Evolutionary conservation across 306 rosid genomes (phyloP).

Genomic region (Fragaria vesca): DNA sequence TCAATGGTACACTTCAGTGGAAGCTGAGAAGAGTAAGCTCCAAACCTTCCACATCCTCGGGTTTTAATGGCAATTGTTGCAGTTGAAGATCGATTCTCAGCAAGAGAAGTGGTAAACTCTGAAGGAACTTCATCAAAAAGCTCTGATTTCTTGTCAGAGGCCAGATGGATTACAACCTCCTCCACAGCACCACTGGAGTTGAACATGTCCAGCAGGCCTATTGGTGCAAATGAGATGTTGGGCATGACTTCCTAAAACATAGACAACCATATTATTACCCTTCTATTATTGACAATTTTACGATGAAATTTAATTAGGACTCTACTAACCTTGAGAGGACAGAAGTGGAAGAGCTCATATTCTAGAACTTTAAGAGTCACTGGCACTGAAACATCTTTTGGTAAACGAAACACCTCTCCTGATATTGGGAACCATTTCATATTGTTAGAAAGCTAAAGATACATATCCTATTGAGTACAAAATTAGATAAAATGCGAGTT

Average conservation of each 20-base stretch:
- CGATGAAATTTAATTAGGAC: not conserved
- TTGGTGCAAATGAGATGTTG: conserved; percentile 67
- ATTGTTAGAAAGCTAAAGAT: not conserved
- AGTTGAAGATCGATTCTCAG: conserved; percentile 38
- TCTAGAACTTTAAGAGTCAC: conserved; percentile 76
- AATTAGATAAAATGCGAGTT: not conserved
- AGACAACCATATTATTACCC: conserved; percentile 7
- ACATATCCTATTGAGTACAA: not conserved
- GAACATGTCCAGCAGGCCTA: conserved; percentile 85
- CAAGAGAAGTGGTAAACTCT: conserved; percentile 33
- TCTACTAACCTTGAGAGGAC: conserved; percentile 62
- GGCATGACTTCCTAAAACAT: conserved; percentile 53
- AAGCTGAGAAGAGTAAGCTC: conserved; percentile 62
- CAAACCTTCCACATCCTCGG: conserved; percentile 79
- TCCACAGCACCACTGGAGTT: conserved; percentile 75
- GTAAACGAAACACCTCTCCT: conserved; percentile 76
- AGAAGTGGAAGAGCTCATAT: conserved; percentile 83
- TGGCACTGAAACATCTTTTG: conserved; percentile 76
- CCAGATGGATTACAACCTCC: conserved; percentile 43
- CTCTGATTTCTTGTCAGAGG: conserved; percentile 39
- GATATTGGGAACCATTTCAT: conserved; percentile 11
- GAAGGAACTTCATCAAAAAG: conserved; percentile 40
- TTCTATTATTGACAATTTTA: not conserved
- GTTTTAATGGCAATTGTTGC: conserved; percentile 51
- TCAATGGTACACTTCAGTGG: conserved; percentile 56